Evolutionary conservation across 306 rosid species (phyloP).

Genomic region (Castanea sativa): DNA sequence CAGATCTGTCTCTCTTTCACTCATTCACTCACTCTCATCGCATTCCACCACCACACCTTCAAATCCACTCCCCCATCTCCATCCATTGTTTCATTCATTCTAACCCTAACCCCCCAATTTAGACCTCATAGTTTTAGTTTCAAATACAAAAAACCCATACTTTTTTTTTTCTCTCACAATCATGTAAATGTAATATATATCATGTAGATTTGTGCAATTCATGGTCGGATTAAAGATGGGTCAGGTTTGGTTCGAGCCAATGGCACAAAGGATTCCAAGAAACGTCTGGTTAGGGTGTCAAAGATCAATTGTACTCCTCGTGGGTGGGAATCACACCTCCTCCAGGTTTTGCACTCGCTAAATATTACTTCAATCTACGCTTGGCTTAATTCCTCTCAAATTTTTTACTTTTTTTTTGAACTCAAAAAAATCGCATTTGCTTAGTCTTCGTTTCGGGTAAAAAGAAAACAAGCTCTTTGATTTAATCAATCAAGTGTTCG

Average conservation of each 20-base stretch:
- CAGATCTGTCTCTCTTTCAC: no score
- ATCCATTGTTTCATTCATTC: no score
- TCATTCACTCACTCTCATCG: no score
- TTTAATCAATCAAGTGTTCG: background rate
- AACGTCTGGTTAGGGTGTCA: slow-evolving; percentile 81
- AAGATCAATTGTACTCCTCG: slow-evolving; percentile 84
- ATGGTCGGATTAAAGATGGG: slow-evolving; percentile 39
- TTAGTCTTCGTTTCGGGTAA: background rate
- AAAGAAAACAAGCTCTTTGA: background rate
- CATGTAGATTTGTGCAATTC: no score
- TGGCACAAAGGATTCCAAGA: slow-evolving; percentile 41
- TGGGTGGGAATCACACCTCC: slow-evolving; percentile 94
- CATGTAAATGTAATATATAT: no score
- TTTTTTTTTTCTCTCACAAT: no score
- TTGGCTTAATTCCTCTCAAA: slow-evolving; percentile 30
- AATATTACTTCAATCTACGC: background rate
- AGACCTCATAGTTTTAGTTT: background rate
- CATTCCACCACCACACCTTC: no score
- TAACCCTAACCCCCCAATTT: background rate
- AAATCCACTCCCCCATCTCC: no score
- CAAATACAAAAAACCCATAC: no score
- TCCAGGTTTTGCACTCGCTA: slow-evolving; percentile 98
- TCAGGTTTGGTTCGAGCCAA: slow-evolving; percentile 43
- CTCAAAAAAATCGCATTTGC: background rate
- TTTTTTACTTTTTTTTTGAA: background rate